Base-by-base conservation (phyloP, 495 filamentous ascomycete genomes). In the Penicillium coffeae region DNA sequence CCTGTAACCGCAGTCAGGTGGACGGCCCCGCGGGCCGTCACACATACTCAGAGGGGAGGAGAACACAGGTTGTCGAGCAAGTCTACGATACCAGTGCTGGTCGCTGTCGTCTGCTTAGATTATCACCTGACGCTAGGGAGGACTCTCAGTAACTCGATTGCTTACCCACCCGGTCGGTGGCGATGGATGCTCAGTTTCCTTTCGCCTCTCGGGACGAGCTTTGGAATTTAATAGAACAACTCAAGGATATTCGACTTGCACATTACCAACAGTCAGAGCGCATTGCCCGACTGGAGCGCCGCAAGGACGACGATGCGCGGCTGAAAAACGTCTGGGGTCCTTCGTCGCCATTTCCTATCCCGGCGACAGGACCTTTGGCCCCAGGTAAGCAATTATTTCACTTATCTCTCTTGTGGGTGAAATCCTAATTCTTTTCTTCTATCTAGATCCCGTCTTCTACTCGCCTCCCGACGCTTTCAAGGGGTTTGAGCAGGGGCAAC, bases 281-380 rank as follows among this genome's bases (percentile, higher is more conserved):
- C 44, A 73, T 96, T 50, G 70, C 82, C 19, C 73, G 85, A 40
- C 72, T 96, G 45, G 90, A 96, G 67, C 85, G 87, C 51, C 83
- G 85, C 46, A 87, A 89, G 49, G 88, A 90, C 46, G 83, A 84
- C 39, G 89, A 95, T 74, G 84, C 86, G 30, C 79, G 85, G 33
- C 65, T 94, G 62, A 95, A 87, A 65, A 91, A 85, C 32, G 85
- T 88, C 25, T 96, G 90, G 90, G 86, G 86, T 46, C 75, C 75
- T 36, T 69, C 79, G 42, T 93, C 89, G 35, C 88, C 89, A 1
- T 94, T 92, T 63, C 89, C 88, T 16, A 81, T 80, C 56, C 80
- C 87, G 35, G 64, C 88, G 33, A 76, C 72, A 40, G 74, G 76
- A 2, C 73, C 87, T 8, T 81, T 89, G 19, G 83, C 90, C 57